Evolutionary conservation across 352 stramenopile species (phyloP).

Genomic region (Globisporangium nunn): DNA sequence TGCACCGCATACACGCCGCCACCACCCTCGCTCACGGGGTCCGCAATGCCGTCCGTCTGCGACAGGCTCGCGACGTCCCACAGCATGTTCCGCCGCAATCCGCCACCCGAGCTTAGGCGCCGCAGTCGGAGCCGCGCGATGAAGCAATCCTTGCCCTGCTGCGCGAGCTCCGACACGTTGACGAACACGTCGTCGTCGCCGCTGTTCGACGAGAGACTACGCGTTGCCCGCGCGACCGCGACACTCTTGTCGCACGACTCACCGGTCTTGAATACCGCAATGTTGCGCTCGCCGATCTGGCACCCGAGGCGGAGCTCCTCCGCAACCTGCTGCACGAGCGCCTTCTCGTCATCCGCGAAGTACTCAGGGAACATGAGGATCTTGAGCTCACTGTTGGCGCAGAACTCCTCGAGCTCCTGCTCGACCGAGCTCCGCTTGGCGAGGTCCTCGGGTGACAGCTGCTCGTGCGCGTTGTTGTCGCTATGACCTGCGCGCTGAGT

Average conservation of each 20-base stretch:
- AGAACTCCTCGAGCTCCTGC: conserved; percentile 62
- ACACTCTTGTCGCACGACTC: conserved; percentile 14
- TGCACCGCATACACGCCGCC: conserved; percentile 70
- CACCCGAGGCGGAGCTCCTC: conserved; percentile 45
- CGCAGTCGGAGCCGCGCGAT: conserved; percentile 48
- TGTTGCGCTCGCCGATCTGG: conserved; percentile 54
- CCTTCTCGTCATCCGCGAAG: conserved; percentile 46
- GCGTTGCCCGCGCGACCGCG: conserved; percentile 4
- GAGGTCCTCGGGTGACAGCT: not conserved
- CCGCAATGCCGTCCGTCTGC: conserved; percentile 39
- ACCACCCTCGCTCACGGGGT: conserved; percentile 52
- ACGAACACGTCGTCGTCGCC: conserved; percentile 58
- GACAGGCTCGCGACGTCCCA: conserved; percentile 66
- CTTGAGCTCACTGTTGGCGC: conserved; percentile 27
- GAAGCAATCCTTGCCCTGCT: conserved; percentile 72
- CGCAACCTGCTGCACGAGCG: conserved; percentile 39
- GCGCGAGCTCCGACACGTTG: conserved; percentile 54
- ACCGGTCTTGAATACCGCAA: conserved; percentile 53
- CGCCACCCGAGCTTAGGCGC: conserved; percentile 48
- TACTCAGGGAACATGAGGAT: conserved; percentile 70
- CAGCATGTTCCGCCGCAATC: conserved; percentile 64
- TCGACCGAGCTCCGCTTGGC: conserved; percentile 34
- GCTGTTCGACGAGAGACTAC: conserved; percentile 8
- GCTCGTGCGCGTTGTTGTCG: not conserved
- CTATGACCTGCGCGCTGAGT: not conserved